Base-by-base conservation (phyloP, 805 yeast species). In the Saccharomycopsis vini region DNA sequence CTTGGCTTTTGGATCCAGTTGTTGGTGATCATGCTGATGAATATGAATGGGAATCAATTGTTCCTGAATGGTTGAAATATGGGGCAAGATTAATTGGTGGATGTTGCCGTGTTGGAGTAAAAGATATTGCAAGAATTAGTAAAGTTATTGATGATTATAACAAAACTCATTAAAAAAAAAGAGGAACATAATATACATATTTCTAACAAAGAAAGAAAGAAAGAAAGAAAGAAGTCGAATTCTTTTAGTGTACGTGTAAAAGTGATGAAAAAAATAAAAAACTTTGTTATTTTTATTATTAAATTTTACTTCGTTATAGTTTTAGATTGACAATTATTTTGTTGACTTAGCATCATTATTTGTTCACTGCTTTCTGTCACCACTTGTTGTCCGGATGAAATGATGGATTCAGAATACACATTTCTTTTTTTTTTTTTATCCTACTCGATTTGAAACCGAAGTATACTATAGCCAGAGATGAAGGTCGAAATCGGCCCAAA, bases 81-180 rank as follows among this genome's bases (percentile, higher is more conserved):
- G 56, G 55, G 5, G 52, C 53, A 2, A 58, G 62, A 41, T 59
- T 68, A 5, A 54, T 69, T 38, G 73, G 73, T 3, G 72, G 72
- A 12, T 68, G 73, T 41, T 68, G 73, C 45, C 58, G 69, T 43
- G 67, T 68, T 3, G 62, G 66, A 2, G 69, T 71, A 1, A 43
- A 47, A 3, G 67, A 64, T 30, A 53, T 54, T 43, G 42, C 9
- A 15, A 26, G 30, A 33, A 51, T 49, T 28, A 15, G 22, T 24
- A 36, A 35, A 20, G 40, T 32, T 13, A 20, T 34, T 34, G 24
- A 6, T n/a, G 18, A 36, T 6, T 5, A 36, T n/a, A 36, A 3
- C 24, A 21, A 15, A 36, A 24, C 39, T n/a, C 26, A 4, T 4
- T 15, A 19, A 24, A 6, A 3, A 22, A 12, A 18, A 15, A 16